Evolutionary conservation across 2,329 filamentous ascomycete species (phyloP).

Genomic region (Penicillium sp.): DNA sequence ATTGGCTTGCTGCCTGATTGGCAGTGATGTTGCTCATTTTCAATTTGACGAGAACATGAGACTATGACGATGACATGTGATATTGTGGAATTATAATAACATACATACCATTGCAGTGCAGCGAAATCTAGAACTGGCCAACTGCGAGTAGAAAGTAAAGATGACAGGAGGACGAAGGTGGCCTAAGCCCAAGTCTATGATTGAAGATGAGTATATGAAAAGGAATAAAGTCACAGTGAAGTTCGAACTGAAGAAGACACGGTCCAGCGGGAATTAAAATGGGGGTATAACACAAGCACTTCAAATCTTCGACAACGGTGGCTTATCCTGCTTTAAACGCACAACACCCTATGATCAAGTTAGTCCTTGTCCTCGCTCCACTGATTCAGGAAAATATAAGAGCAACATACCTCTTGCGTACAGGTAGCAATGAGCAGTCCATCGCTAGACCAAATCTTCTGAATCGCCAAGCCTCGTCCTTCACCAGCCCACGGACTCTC

Average conservation of each 20-base stretch:
- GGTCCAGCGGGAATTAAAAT: neutral
- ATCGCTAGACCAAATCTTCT: constrained; percentile 50
- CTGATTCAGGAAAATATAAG: neutral
- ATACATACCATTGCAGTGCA: neutral
- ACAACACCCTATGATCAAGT: constrained; percentile 41
- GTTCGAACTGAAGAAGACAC: too few species aligned
- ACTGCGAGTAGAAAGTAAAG: neutral
- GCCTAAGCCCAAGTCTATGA: constrained; percentile 7
- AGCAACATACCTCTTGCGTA: constrained; percentile 46
- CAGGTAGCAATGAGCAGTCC: constrained; percentile 50
- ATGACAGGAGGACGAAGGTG: neutral
- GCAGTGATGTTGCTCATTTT: neutral
- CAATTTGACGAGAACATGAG: neutral
- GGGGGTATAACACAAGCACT: constrained; percentile 5
- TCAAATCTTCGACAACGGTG: constrained; percentile 33
- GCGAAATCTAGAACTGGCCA: neutral
- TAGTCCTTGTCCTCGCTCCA: constrained; percentile 12
- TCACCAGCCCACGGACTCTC: constrained; percentile 51
- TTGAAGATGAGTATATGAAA: constrained; percentile 8
- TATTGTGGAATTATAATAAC: neutral
- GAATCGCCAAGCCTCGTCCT: constrained; percentile 47
- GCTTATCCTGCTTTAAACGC: constrained; percentile 44
- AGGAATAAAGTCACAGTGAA: neutral
- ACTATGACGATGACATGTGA: too few species aligned
- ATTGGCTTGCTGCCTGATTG: neutral